Evolutionary conservation across 306 rosid genomes (phyloP), one percentile per base, ranked within the genome.

Genomic region (Inga leiocalycina): DNA sequence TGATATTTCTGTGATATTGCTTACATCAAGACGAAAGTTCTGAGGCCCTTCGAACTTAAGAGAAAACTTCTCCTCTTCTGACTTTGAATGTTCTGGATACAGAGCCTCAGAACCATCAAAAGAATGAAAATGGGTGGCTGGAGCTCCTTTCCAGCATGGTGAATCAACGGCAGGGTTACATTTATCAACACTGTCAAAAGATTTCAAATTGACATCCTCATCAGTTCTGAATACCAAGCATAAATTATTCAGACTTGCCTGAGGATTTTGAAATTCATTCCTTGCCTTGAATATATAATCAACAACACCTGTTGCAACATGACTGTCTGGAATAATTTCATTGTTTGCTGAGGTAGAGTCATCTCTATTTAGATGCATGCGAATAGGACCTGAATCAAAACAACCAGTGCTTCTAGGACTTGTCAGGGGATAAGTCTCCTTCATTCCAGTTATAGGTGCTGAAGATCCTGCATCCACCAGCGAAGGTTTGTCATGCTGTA

Each of bases 101-200:
- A 69, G 77, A 37, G 77, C 69, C 32, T 76, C 89, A 83, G 87
- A 80, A 77, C 85, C 86, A 71, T 77, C 89, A 80, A 88, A 85
- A 39, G 89, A 89, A 85, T 89, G 87, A 74, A 87, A 84, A 59
- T 64, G 85, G 76, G 81, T 41, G 56, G 79, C 80, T 41, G 90
- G 88, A 75, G 90, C 93, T 76, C 99, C 99, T 84, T 91, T 97
- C 99, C 99, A 97, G 88, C 99, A 97, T 19, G 99, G 99, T 20
- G 99, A 94, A 87, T 97, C 99, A 66, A 91, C 97, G 81, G 91
- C 88, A 76, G 90, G 89, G 84, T 90, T 92, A 86, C 83, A 86
- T 65, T 79, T 88, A 89, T 94, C 97, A 11, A 90, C 89, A 82
- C 71, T 83, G 51, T 87, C 92, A 79, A 93, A 79, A 39, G 94